These are phyloP conservation scores for Botrytis fragariae DNA, from an alignment of 2,329 filamentous ascomycete species.

Conservation along the genomic window DNA sequence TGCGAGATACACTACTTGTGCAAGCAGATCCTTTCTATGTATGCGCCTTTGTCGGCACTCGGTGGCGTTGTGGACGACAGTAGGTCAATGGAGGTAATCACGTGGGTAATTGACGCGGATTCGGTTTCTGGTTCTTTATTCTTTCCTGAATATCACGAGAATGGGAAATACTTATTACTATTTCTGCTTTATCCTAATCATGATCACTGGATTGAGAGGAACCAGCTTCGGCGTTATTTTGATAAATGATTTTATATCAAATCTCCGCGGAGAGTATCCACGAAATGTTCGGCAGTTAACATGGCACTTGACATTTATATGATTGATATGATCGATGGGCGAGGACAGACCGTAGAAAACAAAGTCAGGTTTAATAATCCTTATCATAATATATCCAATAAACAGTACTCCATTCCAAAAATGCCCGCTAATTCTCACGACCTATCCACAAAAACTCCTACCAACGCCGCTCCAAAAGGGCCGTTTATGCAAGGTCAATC, in stretches of 20 bases:
- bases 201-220: constrained; percentile 11
- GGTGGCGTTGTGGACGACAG: background rate
- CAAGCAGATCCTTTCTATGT: background rate
- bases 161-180: too few relatives aligned
- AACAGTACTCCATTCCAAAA: constrained; percentile 16
- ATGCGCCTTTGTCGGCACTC: background rate
- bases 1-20: background rate
- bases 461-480: background rate
- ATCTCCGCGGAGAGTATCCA: background rate
- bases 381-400: constrained; percentile 3
- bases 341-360: background rate
- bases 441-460: constrained; percentile 22
- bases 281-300: background rate
- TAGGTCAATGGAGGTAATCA: background rate
- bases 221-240: background rate
- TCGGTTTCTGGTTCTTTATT: background rate
- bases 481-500: constrained; percentile 24
- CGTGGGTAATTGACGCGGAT: background rate
- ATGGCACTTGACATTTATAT: background rate
- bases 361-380: background rate
- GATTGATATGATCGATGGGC: background rate
- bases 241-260: background rate
- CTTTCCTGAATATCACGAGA: background rate
- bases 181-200: background rate
- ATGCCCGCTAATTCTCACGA: constrained; percentile 11